Percentiles rank a stretch among this genome's conserved stretches.
These are phyloP conservation scores for Lycium ferocissimum DNA, from an alignment of 257 asterid species.

Conservation along the genomic window DNA sequence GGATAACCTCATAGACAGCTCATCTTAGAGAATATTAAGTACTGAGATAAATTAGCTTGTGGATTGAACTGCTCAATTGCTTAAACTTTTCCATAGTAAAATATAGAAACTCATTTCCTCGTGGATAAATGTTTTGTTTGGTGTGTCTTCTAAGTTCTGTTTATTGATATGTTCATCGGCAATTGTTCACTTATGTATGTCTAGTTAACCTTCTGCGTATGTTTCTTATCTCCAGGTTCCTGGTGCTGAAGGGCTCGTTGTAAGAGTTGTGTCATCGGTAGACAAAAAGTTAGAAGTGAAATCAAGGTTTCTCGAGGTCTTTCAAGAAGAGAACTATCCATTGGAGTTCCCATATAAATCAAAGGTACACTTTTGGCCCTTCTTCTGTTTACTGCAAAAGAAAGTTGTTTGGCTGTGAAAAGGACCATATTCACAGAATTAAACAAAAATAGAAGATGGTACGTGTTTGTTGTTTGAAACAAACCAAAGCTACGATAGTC, in stretches of 20 bases:
- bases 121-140: neutral
- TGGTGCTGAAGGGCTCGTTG: constrained; percentile 96
- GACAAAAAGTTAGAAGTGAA: constrained; percentile 97
- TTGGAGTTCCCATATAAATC: constrained; percentile 86
- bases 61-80: neutral
- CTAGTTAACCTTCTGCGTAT: neutral
- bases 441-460: neutral
- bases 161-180: constrained; percentile 4
- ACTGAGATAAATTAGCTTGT: neutral
- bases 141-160: neutral
- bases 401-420: neutral
- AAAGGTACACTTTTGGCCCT: constrained; percentile 56
- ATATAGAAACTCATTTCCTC: neutral
- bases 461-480: constrained; percentile 5
- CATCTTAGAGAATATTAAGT: neutral
- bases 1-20: neutral
- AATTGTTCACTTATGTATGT: neutral
- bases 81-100: neutral
- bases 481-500: neutral
- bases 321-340: constrained; percentile 90
- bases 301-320: constrained; percentile 87
- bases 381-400: constrained; percentile 16
- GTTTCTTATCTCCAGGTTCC: constrained; percentile 61
- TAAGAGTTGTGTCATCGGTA: constrained; percentile 95
- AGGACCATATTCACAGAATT: neutral